Base-by-base conservation (phyloP, 768 basidiomycete genomes). In the Tricholoma hemisulphureum region DNA sequence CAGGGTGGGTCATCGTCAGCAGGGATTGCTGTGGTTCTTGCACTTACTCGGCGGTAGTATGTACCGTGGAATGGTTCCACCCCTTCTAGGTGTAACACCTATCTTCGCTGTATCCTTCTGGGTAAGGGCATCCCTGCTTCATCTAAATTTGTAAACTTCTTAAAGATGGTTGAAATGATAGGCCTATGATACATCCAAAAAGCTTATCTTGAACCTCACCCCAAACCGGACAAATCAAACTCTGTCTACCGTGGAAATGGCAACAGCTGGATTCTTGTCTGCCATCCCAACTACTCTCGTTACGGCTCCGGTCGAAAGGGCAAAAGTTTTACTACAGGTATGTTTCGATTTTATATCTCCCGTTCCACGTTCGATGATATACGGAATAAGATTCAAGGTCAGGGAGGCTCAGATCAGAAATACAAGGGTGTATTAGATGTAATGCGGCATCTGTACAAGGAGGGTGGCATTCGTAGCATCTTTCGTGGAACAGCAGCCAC, bases 31-130 rank as follows among this genome's bases (percentile, higher is more conserved):
- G n/a, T 31, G 10, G 14, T 45, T 34, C 34, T 13, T 46, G 8
- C 34, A 51, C 48, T 60, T 21, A 57, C 31, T 48, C 58, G 31
- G 29, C 43, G 18, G 45, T 7, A 95, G 93, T 26, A 68, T 96
- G 69, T 96, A 95, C 67, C 90, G 93, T 60, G 94, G 93, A 32
- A 93, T 98, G 75, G 89, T 95, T 3, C 95, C 95, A 31, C 95
- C 95, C 43, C 73, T 98, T 57, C 77, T 97, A 28, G 94, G 96
- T 26, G 93, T 99, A 26, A 98, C 97, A 4, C 97, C 97, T 31
- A 98, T 98, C 67, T 99, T 99, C 66, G 97, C 97, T 3, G 77
- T 98, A 28, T 96, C 94, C 3, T 98, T 99, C 80, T 98, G 95
- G 95, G 95, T 95, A 71, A n/a, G 57, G 82, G 64, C 55, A 14